Evolutionary conservation across 1,139 yeast genomes (phyloP).

Genomic region (Petasospora fabianii): DNA sequence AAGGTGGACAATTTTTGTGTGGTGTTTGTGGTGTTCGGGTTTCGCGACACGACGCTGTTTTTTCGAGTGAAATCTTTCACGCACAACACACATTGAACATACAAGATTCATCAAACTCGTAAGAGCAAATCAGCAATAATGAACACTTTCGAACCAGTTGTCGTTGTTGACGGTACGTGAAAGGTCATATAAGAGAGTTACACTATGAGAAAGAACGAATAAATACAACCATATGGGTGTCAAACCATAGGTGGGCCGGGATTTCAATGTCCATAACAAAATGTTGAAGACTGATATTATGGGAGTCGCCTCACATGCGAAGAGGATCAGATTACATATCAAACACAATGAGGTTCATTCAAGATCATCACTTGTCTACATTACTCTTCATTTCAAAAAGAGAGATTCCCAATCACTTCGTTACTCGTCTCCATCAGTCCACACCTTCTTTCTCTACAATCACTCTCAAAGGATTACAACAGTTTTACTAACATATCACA

Average conservation of each 20-base stretch:
- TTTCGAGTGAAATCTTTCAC: constrained; percentile 18
- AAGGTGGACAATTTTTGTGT: neutral
- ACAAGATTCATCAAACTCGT: constrained; percentile 7
- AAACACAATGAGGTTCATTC: too few relatives aligned
- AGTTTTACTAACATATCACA: constrained; percentile 22
- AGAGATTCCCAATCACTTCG: too few relatives aligned
- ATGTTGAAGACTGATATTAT: too few relatives aligned
- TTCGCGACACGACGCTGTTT: constrained; percentile 8
- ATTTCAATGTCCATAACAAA: too few relatives aligned
- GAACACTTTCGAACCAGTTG: constrained; percentile 95
- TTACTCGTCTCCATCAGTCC: too few relatives aligned
- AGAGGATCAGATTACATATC: too few relatives aligned
- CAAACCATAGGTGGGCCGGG: too few relatives aligned
- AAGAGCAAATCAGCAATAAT: constrained; percentile 33
- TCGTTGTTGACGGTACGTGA: constrained; percentile 85
- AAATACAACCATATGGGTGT: too few relatives aligned
- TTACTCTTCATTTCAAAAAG: too few relatives aligned
- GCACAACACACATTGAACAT: constrained; percentile 6
- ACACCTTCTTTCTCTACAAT: neutral
- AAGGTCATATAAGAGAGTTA: neutral
- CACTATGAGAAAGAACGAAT: neutral
- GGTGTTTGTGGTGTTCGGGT: neutral
- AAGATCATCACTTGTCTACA: too few relatives aligned
- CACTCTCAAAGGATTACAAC: neutral
- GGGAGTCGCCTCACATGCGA: too few relatives aligned